Conservation (phyloP, 805 yeast genomes). For the Candida ipomoeae region DNA sequence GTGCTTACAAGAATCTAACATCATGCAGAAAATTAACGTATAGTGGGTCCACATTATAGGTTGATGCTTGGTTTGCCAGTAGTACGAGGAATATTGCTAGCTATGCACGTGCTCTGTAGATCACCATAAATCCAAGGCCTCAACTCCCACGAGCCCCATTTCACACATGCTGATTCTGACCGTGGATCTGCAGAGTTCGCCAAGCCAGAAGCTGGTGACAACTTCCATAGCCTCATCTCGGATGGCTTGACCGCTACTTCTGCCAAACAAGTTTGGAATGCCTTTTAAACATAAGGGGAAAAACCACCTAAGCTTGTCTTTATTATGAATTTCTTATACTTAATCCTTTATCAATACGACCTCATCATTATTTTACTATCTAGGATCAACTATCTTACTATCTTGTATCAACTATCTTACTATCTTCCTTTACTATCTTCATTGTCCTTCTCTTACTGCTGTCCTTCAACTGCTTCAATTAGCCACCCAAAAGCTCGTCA, state of each 20-base stretch:
- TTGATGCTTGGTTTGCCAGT: too few relatives aligned
- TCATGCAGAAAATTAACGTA: too few relatives aligned
- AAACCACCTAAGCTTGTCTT: slow-evolving; percentile 24
- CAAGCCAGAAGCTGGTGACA: background rate
- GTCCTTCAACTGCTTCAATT: slow-evolving; percentile 86
- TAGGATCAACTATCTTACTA: too few relatives aligned
- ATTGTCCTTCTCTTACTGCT: slow-evolving; percentile 21
- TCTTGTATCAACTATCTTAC: too few relatives aligned
- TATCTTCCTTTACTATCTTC: too few relatives aligned
- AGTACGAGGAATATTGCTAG: too few relatives aligned
- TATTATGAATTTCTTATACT: background rate
- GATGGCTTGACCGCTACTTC: slow-evolving; percentile 21
- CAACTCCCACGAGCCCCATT: slow-evolving; percentile 21
- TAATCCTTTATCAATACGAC: too few relatives aligned
- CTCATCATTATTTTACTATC: too few relatives aligned
- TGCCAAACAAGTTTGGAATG: slow-evolving; percentile 19
- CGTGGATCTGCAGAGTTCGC: slow-evolving; percentile 1
- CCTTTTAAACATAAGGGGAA: slow-evolving; percentile 17
- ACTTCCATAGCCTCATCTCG: slow-evolving; percentile 11
- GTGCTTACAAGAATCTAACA: too few relatives aligned
- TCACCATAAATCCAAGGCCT: too few relatives aligned
- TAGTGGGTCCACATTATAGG: too few relatives aligned
- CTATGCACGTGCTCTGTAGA: too few relatives aligned
- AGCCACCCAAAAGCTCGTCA: slow-evolving; percentile 74
- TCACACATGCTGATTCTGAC: slow-evolving; percentile 12